Evolutionary conservation across 208 protist species (phyloP).

Genomic region (Acanthamoeba sp.): DNA sequence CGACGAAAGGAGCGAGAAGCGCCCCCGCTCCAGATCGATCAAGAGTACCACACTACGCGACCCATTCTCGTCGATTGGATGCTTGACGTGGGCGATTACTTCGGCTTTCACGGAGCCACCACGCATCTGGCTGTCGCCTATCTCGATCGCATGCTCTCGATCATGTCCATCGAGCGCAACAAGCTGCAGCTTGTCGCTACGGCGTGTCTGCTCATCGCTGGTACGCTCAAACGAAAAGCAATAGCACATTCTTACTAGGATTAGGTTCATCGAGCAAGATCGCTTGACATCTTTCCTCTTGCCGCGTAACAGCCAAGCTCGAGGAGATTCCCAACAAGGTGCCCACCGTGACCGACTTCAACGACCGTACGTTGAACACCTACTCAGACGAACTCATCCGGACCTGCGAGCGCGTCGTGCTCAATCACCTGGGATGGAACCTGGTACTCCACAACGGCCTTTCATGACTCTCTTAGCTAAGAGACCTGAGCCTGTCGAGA

Average conservation of each 20-base stretch:
- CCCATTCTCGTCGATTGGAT: constrained; percentile 51
- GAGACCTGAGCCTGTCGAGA: too few relatives aligned
- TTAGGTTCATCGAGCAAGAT: not conserved
- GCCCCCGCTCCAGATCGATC: not conserved
- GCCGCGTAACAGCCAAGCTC: not conserved
- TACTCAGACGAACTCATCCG: constrained; percentile 41
- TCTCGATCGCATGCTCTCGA: constrained; percentile 58
- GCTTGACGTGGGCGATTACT: constrained; percentile 60
- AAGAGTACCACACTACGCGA: constrained; percentile 51
- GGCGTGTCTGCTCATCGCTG: constrained; percentile 44
- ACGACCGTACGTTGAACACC: constrained; percentile 38
- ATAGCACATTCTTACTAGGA: not conserved
- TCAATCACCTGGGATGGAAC: constrained; percentile 56
- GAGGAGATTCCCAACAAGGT: constrained; percentile 53
- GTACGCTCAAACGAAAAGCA: not conserved
- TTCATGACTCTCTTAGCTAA: too few relatives aligned
- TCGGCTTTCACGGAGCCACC: constrained; percentile 40
- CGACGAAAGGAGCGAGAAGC: not conserved
- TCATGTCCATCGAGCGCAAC: constrained; percentile 3
- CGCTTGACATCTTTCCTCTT: not conserved
- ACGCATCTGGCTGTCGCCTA: constrained; percentile 64
- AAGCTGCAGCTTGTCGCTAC: constrained; percentile 54
- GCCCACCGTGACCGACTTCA: constrained; percentile 55
- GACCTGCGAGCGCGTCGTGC: constrained; percentile 36
- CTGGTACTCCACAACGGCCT: not conserved